A percentile compares a stretch with the other conserved stretches of the same genome.
phyloP scores from a whole-genome alignment of 1,284 basidiomycete species.

The Ustilago hordei region DNA sequence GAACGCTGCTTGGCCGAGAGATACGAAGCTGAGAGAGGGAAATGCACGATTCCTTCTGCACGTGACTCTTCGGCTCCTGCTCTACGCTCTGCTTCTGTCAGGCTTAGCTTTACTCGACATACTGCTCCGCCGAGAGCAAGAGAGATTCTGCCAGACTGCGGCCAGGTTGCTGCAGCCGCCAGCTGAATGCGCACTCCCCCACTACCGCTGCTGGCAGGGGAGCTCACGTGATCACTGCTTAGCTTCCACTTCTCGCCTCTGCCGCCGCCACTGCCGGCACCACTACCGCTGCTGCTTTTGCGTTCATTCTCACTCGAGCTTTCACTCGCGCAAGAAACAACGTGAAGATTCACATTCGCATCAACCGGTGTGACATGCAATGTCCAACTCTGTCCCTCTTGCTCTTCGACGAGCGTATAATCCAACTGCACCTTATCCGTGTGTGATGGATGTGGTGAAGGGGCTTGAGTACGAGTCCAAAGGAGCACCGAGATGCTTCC shows the following conservation, averaged over 20 bases:
- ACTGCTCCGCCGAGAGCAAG: not conserved
- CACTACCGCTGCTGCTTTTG: conserved; percentile 5
- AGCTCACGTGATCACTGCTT: conserved; percentile 17
- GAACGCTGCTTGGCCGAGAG: not conserved
- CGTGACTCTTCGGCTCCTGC: conserved; percentile 12
- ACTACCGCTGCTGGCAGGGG: not conserved
- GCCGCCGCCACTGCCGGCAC: conserved; percentile 9
- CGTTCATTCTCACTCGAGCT: conserved; percentile 4
- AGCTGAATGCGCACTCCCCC: conserved; percentile 2
- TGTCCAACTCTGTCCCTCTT: conserved; percentile 2
- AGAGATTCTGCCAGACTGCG: conserved; percentile 14
- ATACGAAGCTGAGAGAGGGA: conserved; percentile 26
- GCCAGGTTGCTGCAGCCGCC: conserved; percentile 9
- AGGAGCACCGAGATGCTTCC: conserved; percentile 40
- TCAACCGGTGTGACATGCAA: conserved; percentile 14
- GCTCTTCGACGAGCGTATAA: conserved; percentile 11
- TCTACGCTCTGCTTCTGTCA: conserved; percentile 21
- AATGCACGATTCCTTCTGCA: conserved; percentile 19
- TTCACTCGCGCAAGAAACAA: conserved; percentile 13
- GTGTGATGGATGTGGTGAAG: not conserved
- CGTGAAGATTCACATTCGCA: not conserved
- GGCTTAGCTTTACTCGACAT: conserved; percentile 17
- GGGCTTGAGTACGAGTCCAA: conserved; percentile 11
- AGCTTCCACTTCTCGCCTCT: conserved; percentile 19
- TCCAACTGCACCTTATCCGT: conserved; percentile 10